Percentiles rank a stretch among this genome's conserved stretches.
Evolutionary conservation across 139 green algal genomes (phyloP).

Genomic region (Chlorokybus atmophyticus): DNA sequence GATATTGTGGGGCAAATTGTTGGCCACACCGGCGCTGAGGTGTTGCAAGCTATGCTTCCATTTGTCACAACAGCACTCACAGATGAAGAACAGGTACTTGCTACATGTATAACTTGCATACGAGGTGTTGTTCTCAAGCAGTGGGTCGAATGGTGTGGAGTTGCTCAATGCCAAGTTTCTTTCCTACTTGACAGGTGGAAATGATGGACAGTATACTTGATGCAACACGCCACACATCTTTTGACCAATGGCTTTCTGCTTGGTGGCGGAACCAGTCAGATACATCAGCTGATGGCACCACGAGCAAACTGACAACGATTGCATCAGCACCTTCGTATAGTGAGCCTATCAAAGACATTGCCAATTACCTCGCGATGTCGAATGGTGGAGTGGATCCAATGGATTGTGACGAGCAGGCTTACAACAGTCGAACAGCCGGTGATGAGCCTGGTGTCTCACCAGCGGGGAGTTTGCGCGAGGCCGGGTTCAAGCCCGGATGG

Average conservation of each 20-base stretch:
- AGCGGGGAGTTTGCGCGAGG: too few relatives aligned
- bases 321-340: too few relatives aligned
- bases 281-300: too few relatives aligned
- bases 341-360: too few relatives aligned
- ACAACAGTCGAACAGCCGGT: too few relatives aligned
- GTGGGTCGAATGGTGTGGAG: background rate
- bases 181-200: background rate
- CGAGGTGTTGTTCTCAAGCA: background rate
- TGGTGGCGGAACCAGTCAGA: too few relatives aligned
- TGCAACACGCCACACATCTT: slow-evolving; percentile 76
- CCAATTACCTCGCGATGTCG: too few relatives aligned
- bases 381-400: too few relatives aligned
- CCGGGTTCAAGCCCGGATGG: slow-evolving; percentile 82
- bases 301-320: too few relatives aligned
- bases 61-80: slow-evolving; percentile 59
- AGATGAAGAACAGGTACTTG: slow-evolving; percentile 19
- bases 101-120: background rate
- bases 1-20: slow-evolving; percentile 63
- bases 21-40: slow-evolving; percentile 74
- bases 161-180: background rate
- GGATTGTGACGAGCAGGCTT: too few relatives aligned
- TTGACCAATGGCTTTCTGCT: slow-evolving; percentile 94
- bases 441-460: too few relatives aligned
- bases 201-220: slow-evolving; percentile 34
- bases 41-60: slow-evolving; percentile 79